phyloP scores from a whole-genome alignment of 2,329 filamentous ascomycete species.

The Colletotrichum simmondsii region DNA sequence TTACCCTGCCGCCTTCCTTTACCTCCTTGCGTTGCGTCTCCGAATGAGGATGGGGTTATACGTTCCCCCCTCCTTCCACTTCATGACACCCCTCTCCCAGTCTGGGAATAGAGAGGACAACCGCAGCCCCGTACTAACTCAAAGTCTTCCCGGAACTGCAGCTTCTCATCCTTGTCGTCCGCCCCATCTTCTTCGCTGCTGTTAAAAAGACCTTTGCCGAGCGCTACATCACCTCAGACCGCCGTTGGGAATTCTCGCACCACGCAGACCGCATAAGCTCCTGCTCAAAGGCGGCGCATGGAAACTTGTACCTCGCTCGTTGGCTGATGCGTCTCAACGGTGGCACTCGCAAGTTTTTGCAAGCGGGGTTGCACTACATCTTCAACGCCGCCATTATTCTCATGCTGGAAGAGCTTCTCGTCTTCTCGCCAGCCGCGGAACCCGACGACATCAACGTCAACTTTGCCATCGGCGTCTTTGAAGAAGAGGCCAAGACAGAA shows the following conservation, averaged over 20 bases:
- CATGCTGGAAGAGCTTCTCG: constrained; percentile 56
- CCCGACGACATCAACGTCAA: constrained; percentile 48
- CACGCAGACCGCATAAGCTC: constrained; percentile 46
- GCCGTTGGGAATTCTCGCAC: constrained; percentile 40
- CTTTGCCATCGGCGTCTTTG: constrained; percentile 55
- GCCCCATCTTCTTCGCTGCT: constrained; percentile 58
- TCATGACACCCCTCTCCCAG: neutral
- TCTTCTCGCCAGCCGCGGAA: constrained; percentile 39
- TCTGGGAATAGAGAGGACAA: neutral
- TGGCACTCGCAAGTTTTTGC: constrained; percentile 50
- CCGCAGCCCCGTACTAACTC: neutral
- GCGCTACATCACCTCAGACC: constrained; percentile 44
- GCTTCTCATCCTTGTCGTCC: constrained; percentile 59
- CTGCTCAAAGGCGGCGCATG: constrained; percentile 56
- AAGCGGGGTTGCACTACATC: constrained; percentile 58
- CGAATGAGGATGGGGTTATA: neutral
- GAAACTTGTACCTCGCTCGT: constrained; percentile 56
- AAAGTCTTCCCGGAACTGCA: constrained; percentile 37
- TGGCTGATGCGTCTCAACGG: constrained; percentile 49
- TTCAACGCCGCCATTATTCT: constrained; percentile 63
- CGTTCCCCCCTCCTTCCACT: neutral
- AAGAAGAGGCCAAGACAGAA: constrained; percentile 49
- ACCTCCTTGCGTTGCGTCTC: constrained; percentile 41
- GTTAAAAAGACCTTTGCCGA: constrained; percentile 59
- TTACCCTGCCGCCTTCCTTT: neutral